Evolutionary conservation across 2,329 filamentous ascomycete species (phyloP).

Genomic region (Cercospora citrullina): DNA sequence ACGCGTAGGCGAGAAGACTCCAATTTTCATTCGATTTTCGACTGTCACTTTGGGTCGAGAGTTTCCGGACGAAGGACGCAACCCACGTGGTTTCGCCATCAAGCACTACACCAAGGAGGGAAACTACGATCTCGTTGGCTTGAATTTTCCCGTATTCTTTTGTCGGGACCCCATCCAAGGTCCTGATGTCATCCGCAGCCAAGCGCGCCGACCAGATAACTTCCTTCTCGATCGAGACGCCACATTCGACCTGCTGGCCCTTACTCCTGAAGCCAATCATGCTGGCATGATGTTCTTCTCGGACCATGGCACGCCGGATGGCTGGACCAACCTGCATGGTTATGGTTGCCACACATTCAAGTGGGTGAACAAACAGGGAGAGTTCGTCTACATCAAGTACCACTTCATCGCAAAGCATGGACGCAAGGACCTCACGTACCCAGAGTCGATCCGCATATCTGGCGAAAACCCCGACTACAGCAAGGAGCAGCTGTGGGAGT

Average conservation of each 20-base stretch:
- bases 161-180: background rate
- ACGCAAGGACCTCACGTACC: background rate
- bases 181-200: background rate
- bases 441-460: background rate
- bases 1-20: background rate
- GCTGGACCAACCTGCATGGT: background rate
- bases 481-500: background rate
- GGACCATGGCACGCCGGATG: background rate
- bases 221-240: background rate
- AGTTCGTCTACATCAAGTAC: background rate
- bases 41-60: background rate
- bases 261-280: background rate
- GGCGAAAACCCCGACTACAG: background rate
- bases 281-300: background rate
- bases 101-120: background rate
- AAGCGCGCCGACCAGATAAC: background rate
- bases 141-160: background rate
- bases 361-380: background rate
- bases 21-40: background rate
- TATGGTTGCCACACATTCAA: background rate
- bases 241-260: background rate
- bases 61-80: background rate
- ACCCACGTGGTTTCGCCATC: background rate
- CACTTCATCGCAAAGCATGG: background rate
- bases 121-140: background rate